Evolutionary conservation across 1,284 basidiomycete genomes (phyloP), one percentile per base, ranked within the genome.

Genomic region (Ustilago bromivora): DNA sequence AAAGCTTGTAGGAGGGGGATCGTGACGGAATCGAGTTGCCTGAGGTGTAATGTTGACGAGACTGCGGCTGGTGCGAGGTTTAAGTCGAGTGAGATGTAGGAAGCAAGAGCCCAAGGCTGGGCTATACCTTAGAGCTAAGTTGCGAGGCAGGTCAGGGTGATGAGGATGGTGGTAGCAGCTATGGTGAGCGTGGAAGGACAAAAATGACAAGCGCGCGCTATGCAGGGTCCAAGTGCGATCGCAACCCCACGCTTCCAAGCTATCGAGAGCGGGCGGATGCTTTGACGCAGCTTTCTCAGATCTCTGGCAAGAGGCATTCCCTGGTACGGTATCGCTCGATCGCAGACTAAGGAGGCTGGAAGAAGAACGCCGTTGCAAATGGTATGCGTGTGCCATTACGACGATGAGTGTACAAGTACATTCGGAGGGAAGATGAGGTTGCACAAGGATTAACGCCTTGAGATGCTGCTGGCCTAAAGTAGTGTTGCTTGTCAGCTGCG

Each of bases 371-470:
- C 23, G 23, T 31, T 23, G 49, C 15, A 13, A 15, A 7, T 51
- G 49, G 23, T 51, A 51, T 51, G 46, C 51, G 31, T 34, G 32
- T 57, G 56, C 19, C 32, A 17, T 57, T 43, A 32, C 28, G 43
- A 51, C 34, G 31, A 41, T 31, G 52, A n/a, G 19, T 32, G 35
- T 68, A 62, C 47, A 54, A 71, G 68, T 71, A 61, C 58, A 71
- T 57, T 61, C 47, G 49, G 23, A 10, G 17, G 19, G 53, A 41
- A 46, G 43, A 17, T 17, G 6, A 15, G 43, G 8, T 46, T 17
- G 43, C 19, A 13, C n/a, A 17, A 46, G 11, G 36, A 38, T 10
- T 13, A 38, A 38, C 10, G 13, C 36, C 13, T 32, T 19, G 53
- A n/a, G 13, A 34, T n/a, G 36, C 36, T 38, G 36, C 36, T 38